Evolutionary conservation across 495 filamentous ascomycete species (phyloP).

Genomic region (Xylaria intraflava): DNA sequence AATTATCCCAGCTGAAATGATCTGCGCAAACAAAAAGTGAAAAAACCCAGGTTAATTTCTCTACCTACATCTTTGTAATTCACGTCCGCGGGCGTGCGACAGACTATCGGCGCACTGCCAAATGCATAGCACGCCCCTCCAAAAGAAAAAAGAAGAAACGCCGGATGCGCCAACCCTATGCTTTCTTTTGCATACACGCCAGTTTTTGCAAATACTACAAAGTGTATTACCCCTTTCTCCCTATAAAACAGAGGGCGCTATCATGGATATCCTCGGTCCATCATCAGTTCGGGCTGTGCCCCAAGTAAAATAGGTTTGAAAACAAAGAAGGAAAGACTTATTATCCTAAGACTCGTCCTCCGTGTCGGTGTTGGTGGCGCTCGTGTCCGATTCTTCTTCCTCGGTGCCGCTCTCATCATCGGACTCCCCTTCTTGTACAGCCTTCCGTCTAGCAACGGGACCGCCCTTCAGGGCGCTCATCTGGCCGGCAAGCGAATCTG

Average conservation of each 20-base stretch:
- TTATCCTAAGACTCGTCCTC: conserved; percentile 49
- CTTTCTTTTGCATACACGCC: background rate
- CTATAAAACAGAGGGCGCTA: background rate
- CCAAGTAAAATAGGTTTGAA: background rate
- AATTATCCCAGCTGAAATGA: too few species aligned
- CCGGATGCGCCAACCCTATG: conserved; percentile 1
- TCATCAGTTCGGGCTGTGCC: background rate
- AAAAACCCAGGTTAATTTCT: background rate
- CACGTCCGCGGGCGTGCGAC: background rate
- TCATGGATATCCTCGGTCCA: background rate
- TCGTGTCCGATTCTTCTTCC: conserved; percentile 68
- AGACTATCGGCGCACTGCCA: background rate
- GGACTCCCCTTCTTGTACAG: conserved; percentile 52
- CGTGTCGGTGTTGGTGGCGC: conserved; percentile 75
- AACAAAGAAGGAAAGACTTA: background rate
- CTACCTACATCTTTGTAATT: background rate
- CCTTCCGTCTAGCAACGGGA: conserved; percentile 43
- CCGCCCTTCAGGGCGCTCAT: conserved; percentile 84
- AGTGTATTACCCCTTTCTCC: background rate
- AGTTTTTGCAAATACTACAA: conserved; percentile 4
- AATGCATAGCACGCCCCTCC: background rate
- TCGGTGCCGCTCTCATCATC: conserved; percentile 87
- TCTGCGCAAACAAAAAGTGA: too few species aligned
- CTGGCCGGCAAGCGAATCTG: conserved; percentile 91
- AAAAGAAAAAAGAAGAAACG: too few species aligned